Conservation (phyloP, 2,329 filamentous ascomycete species). For the Cercospora canescens region DNA sequence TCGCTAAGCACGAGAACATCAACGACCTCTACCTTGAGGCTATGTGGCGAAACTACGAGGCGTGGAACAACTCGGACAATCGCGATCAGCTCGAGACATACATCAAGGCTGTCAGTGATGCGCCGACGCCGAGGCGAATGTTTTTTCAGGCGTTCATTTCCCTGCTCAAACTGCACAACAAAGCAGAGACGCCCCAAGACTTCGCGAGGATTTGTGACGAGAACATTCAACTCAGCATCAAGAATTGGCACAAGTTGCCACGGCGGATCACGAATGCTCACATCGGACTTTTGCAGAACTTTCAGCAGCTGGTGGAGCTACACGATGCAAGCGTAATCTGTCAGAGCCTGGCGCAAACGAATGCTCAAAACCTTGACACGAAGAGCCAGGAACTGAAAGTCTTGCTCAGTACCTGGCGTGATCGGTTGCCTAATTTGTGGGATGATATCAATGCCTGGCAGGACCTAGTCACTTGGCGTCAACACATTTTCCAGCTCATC, state of each 20-base stretch:
- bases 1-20: conserved; percentile 98
- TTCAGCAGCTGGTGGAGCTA: conserved; percentile 95
- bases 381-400: conserved; percentile 97
- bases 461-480: conserved; percentile 98
- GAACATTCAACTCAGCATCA: conserved; percentile 92
- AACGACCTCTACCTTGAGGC: conserved; percentile 94
- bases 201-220: conserved; percentile 93
- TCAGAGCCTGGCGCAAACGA: conserved; percentile 83
- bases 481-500: conserved; percentile 97
- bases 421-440: conserved; percentile 95
- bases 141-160: conserved; percentile 99
- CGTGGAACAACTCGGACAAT: conserved; percentile 84
- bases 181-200: conserved; percentile 75
- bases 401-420: conserved; percentile 90
- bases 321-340: conserved; percentile 98
- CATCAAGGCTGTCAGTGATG: conserved; percentile 97
- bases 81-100: conserved; percentile 88
- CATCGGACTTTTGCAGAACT: conserved; percentile 91
- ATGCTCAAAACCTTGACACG: conserved; percentile 78
- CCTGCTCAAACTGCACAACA: conserved; percentile 88
- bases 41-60: conserved; percentile 92
- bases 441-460: conserved; percentile 99
- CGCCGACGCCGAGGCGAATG: conserved; percentile 85
- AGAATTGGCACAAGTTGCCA: conserved; percentile 99
- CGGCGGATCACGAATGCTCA: conserved; percentile 91